phyloP scores from a whole-genome alignment of 2,329 filamentous ascomycete genomes.

The Septoria linicola region DNA sequence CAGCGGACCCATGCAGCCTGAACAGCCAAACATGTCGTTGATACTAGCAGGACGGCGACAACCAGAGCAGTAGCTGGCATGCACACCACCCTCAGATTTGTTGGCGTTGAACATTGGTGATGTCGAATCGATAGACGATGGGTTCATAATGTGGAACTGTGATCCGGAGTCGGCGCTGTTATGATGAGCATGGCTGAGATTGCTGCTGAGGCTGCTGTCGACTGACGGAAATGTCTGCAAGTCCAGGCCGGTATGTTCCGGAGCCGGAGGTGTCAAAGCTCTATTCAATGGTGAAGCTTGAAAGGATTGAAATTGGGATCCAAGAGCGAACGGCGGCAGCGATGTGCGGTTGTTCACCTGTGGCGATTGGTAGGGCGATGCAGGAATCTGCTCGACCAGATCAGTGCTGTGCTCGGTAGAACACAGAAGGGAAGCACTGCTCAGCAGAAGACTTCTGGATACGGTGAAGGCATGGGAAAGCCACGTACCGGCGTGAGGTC shows the following conservation, averaged over 20 bases:
- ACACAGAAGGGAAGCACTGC: background rate
- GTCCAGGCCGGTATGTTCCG: constrained; percentile 42
- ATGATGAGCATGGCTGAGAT: constrained; percentile 34
- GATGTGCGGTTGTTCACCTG: constrained; percentile 57
- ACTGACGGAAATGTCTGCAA: constrained; percentile 82
- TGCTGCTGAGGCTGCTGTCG: constrained; percentile 60
- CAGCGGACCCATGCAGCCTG: constrained; percentile 91
- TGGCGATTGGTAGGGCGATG: constrained; percentile 54
- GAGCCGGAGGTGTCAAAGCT: constrained; percentile 75
- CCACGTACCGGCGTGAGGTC: constrained; percentile 80
- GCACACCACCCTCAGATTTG: constrained; percentile 11
- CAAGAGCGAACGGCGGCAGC: constrained; percentile 57
- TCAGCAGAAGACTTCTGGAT: constrained; percentile 7
- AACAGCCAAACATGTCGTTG: constrained; percentile 86
- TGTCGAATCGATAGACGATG: constrained; percentile 47
- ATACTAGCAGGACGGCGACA: constrained; percentile 76
- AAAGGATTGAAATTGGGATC: constrained; percentile 62
- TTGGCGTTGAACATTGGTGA: constrained; percentile 51
- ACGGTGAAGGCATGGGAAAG: constrained; percentile 17
- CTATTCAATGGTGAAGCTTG: constrained; percentile 89
- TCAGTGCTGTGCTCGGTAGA: constrained; percentile 11
- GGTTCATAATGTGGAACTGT: constrained; percentile 57
- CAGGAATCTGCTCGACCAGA: constrained; percentile 41
- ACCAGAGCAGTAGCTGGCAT: constrained; percentile 73
- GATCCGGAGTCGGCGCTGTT: constrained; percentile 58